Conservation (phyloP, 2,329 filamentous ascomycete genomes). For the Colletotrichum siamense region DNA sequence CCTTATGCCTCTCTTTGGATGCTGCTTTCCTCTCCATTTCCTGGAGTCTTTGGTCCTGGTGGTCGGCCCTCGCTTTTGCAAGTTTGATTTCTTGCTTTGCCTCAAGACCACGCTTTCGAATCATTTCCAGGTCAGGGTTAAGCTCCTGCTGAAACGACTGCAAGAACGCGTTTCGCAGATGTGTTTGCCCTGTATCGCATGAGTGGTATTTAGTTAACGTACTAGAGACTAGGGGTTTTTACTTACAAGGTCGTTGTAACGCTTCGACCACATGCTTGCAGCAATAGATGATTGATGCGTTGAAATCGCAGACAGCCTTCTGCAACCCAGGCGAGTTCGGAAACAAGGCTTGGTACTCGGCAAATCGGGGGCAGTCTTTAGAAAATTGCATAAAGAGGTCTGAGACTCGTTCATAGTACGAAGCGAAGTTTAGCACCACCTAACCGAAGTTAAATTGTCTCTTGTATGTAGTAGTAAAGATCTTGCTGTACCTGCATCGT, state of each 20-base stretch:
- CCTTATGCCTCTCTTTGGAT: neutral
- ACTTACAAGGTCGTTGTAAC: neutral
- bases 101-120: neutral
- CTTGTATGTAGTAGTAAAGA: neutral
- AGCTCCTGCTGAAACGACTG: neutral
- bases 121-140: neutral
- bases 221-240: rapidly evolving
- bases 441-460: neutral
- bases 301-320: neutral
- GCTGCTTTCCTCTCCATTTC: neutral
- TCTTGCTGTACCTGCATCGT: neutral
- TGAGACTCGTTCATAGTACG: neutral
- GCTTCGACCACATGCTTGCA: neutral
- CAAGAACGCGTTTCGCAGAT: neutral
- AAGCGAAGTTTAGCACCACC: neutral
- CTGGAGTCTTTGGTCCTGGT: neutral
- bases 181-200: neutral
- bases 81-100: neutral
- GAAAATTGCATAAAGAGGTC: neutral
- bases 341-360: neutral
- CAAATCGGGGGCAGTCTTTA: neutral
- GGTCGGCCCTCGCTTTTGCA: neutral
- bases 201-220: neutral
- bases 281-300: neutral
- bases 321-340: neutral